phyloP scores from a whole-genome alignment of 345 rosid genomes.

The Bruguiera gymnorhiza region DNA sequence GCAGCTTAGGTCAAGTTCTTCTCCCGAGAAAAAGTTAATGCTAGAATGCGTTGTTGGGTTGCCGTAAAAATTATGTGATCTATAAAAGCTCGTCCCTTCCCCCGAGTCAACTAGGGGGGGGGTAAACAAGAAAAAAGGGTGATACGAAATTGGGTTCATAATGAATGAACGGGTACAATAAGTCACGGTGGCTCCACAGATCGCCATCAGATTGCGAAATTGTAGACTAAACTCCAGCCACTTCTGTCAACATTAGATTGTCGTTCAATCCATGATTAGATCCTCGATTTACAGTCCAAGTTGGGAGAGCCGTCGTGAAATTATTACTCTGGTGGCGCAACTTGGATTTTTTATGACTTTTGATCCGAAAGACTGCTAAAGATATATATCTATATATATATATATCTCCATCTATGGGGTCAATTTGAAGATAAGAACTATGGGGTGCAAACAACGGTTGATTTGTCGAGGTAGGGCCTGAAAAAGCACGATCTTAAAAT shows the following conservation, averaged over 20 bases:
- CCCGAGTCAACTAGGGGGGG: no score
- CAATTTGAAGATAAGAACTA: no score
- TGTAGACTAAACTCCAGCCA: slow-evolving; percentile 8
- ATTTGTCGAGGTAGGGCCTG: not conserved
- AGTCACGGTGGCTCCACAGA: not conserved
- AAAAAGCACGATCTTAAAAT: slow-evolving; percentile 1
- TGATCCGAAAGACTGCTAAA: not conserved
- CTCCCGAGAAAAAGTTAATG: not conserved
- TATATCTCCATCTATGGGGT: not conserved
- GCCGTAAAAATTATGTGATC: no score
- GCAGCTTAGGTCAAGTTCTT: no score
- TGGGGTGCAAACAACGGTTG: not conserved
- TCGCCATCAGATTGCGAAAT: slow-evolving; percentile 4
- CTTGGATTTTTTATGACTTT: not conserved
- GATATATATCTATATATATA: not conserved
- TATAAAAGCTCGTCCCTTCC: no score
- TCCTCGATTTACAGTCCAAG: not conserved
- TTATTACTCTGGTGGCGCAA: not conserved
- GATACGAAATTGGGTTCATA: not conserved
- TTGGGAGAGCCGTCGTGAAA: not conserved
- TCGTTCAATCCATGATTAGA: not conserved
- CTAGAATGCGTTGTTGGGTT: not conserved
- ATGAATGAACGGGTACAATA: not conserved
- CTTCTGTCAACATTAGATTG: not conserved
- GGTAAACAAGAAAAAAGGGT: no score